These are phyloP conservation scores for Fusarium mangiferae DNA, from an alignment of 2,329 filamentous ascomycete species.

Conservation along the genomic window DNA sequence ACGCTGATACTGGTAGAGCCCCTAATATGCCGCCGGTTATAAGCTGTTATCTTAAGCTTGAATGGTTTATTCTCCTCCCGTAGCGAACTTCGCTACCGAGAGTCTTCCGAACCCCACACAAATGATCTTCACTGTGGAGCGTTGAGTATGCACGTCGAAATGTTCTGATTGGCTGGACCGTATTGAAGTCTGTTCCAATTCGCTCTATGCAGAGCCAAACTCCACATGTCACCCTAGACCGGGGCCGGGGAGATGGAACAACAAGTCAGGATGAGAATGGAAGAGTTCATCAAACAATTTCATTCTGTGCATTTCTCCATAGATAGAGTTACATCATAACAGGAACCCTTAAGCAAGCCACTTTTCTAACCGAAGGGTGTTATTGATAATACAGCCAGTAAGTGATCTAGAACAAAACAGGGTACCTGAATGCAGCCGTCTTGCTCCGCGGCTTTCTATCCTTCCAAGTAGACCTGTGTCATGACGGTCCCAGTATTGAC, in stretches of 20 bases:
- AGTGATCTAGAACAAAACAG: fast-evolving
- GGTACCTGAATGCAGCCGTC: fast-evolving
- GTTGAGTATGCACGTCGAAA: fast-evolving
- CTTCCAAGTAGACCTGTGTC: no score
- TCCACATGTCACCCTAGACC: not conserved
- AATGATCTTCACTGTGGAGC: not conserved
- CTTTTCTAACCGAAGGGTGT: not conserved
- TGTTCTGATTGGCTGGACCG: not conserved
- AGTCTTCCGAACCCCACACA: not conserved
- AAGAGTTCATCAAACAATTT: not conserved
- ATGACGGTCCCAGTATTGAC: fast-evolving
- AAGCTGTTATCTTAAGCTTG: not conserved
- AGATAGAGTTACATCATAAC: not conserved
- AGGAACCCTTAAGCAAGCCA: not conserved
- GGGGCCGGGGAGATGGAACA: not conserved
- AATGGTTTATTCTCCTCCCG: not conserved
- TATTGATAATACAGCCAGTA: not conserved
- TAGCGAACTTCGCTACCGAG: not conserved
- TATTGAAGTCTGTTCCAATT: not conserved
- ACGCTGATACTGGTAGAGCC: not conserved
- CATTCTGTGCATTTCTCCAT: not conserved
- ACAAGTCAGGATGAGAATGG: no score
- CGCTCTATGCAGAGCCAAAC: fast-evolving
- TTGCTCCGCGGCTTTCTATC: not conserved
- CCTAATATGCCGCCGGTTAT: not conserved